Conservation (phyloP, 805 yeast species). For the Lipomyces yamanashiensis region DNA sequence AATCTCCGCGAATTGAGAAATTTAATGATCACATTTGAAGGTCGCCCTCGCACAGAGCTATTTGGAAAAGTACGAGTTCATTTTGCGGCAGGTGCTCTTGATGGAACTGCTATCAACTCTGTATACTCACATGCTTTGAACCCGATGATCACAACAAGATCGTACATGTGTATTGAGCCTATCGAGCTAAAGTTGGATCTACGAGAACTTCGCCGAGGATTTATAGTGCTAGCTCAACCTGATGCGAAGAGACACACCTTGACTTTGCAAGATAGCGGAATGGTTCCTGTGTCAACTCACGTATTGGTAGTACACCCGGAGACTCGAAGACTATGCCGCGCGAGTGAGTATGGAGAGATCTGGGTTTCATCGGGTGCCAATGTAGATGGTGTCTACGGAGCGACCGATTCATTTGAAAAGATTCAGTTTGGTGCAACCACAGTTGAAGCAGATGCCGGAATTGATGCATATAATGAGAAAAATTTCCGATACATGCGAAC, state of each 20-base stretch:
- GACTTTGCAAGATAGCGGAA: conserved; percentile 89
- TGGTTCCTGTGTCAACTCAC: conserved; percentile 93
- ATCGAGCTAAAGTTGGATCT: conserved; percentile 87
- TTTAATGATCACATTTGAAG: conserved; percentile 78
- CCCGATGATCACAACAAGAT: conserved; percentile 81
- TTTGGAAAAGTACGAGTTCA: conserved; percentile 61
- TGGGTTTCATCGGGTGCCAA: conserved; percentile 95
- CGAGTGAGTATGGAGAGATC: conserved; percentile 95
- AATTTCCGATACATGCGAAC: conserved; percentile 72
- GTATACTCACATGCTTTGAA: conserved; percentile 80
- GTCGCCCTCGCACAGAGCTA: conserved; percentile 70
- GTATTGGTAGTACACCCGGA: conserved; percentile 95
- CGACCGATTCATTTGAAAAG: conserved; percentile 55
- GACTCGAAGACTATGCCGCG: conserved; percentile 72
- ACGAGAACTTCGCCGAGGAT: conserved; percentile 86
- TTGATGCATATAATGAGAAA: conserved; percentile 13
- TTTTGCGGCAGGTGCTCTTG: conserved; percentile 67
- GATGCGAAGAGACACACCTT: conserved; percentile 54
- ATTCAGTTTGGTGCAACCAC: conserved; percentile 68
- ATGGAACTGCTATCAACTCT: conserved; percentile 70
- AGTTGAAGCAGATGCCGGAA: conserved; percentile 62
- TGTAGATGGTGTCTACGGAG: conserved; percentile 60
- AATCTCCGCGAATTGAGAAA: conserved; percentile 70
- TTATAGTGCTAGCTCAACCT: conserved; percentile 69
- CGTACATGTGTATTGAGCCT: conserved; percentile 87